A percentile compares a stretch with the other conserved stretches of the same genome.
Evolutionary conservation across 768 basidiomycete genomes (phyloP).

Genomic region (Mycena pura): DNA sequence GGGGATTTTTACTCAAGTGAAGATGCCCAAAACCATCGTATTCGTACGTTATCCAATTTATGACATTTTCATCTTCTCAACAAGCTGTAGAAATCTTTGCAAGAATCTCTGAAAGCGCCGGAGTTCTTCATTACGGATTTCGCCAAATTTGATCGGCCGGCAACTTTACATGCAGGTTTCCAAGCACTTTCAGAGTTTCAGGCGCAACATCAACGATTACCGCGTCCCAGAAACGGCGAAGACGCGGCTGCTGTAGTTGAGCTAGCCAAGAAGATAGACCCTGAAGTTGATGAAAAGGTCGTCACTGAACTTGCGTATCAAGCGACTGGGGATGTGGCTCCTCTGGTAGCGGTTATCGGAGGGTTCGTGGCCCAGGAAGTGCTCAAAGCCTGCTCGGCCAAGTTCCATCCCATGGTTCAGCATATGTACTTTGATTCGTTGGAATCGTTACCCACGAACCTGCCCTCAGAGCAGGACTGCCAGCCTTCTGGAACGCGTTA

Average conservation of each 20-base stretch:
- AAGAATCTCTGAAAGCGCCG: conserved; percentile 80
- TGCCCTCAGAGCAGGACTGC: conserved; percentile 84
- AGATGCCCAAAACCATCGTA: conserved; percentile 96
- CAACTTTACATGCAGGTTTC: conserved; percentile 92
- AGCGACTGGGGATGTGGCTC: conserved; percentile 88
- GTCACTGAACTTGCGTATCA: conserved; percentile 89
- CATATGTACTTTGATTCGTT: conserved; percentile 97
- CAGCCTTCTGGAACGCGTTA: conserved; percentile 85
- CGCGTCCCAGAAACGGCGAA: conserved; percentile 79
- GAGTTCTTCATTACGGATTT: conserved; percentile 96
- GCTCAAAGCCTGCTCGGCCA: conserved; percentile 95
- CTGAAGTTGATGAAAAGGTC: conserved; percentile 81
- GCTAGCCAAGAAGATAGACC: conserved; percentile 79
- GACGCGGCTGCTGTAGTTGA: conserved; percentile 79
- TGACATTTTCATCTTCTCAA: conserved; percentile 5
- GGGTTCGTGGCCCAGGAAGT: conserved; percentile 99
- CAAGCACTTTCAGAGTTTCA: conserved; percentile 88
- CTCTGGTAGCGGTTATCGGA: conserved; percentile 91
- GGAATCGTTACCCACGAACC: conserved; percentile 82
- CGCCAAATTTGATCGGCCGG: conserved; percentile 93
- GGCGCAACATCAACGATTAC: conserved; percentile 68
- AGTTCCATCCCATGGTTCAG: conserved; percentile 97
- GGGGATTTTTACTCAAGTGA: conserved; percentile 97
- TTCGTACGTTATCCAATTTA: conserved; percentile 67
- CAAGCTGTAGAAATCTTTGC: conserved; percentile 81